Evolutionary conservation across 1,284 basidiomycete genomes (phyloP).

Genomic region (Heterobasidion irregulare): DNA sequence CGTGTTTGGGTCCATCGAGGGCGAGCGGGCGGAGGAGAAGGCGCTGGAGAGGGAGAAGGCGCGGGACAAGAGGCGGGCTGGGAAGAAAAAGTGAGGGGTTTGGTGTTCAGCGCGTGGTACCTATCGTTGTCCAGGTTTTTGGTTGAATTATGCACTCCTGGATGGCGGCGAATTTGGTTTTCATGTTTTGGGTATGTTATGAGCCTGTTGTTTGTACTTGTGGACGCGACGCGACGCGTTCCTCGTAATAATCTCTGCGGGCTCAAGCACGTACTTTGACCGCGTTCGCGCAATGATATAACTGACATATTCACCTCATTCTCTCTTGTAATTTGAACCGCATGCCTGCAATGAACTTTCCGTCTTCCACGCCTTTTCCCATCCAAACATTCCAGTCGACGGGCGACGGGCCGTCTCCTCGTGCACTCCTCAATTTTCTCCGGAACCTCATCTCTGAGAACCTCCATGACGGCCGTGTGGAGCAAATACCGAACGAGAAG

Average conservation of each 20-base stretch:
- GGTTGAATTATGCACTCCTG: no score
- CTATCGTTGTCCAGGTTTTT: no score
- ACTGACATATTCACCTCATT: neutral
- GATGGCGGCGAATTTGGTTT: no score
- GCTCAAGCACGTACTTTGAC: no score
- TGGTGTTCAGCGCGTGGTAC: neutral
- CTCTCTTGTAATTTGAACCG: neutral
- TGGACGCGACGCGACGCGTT: neutral
- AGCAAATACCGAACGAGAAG: constrained; percentile 19
- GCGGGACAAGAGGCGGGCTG: constrained; percentile 69
- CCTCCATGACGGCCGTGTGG: constrained; percentile 18
- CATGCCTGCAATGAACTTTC: constrained; percentile 17
- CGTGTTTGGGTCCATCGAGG: constrained; percentile 77
- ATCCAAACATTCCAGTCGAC: constrained; percentile 33
- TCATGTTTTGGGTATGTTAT: neutral
- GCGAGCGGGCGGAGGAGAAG: constrained; percentile 94
- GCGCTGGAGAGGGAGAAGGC: constrained; percentile 78
- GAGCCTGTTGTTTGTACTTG: neutral
- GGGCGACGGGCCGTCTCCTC: constrained; percentile 28
- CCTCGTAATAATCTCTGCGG: no score
- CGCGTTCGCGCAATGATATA: neutral
- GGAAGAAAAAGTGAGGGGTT: constrained; percentile 40
- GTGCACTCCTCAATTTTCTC: constrained; percentile 37
- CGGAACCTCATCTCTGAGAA: constrained; percentile 29
- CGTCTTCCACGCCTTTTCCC: constrained; percentile 23